Percentiles rank a stretch among this genome's conserved stretches.
Evolutionary conservation across 768 basidiomycete species (phyloP).

Genomic region (Holtermannia corniformis): DNA sequence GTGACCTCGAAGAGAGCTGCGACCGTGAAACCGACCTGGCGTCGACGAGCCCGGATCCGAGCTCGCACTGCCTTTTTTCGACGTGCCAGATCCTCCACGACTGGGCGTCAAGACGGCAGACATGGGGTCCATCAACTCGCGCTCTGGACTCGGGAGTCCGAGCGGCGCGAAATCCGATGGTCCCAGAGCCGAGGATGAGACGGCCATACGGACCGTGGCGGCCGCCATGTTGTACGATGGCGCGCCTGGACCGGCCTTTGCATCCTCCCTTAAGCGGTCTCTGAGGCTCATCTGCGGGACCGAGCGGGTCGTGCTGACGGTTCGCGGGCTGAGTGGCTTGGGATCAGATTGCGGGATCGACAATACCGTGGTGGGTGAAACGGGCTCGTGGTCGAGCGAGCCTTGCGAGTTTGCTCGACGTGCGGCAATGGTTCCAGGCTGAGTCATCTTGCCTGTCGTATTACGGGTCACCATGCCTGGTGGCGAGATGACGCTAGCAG

Average conservation of each 20-base stretch:
- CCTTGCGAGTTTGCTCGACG: not conserved
- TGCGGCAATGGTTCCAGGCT: conserved; percentile 5
- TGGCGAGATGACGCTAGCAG: not conserved
- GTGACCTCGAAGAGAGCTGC: conserved; percentile 11
- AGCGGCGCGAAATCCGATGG: conserved; percentile 64
- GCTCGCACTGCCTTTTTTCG: conserved; percentile 14
- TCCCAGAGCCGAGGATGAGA: conserved; percentile 9
- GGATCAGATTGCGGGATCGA: not conserved
- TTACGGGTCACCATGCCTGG: conserved; percentile 9
- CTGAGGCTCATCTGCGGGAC: not conserved
- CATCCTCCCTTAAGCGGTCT: not conserved
- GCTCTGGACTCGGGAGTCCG: conserved; percentile 79
- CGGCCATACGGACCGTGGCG: conserved; percentile 34
- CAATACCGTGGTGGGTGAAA: not conserved
- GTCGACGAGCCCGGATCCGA: conserved; percentile 38
- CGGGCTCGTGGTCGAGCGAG: not conserved
- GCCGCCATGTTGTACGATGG: conserved; percentile 33
- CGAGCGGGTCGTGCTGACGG: no score
- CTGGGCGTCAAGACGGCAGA: conserved; percentile 6
- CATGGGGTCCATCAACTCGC: conserved; percentile 85
- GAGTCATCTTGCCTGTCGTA: conserved; percentile 9
- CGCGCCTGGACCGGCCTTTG: conserved; percentile 16
- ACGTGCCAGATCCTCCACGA: not conserved
- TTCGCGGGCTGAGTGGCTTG: no score
- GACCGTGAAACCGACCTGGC: conserved; percentile 13